These are phyloP conservation scores for Aureobasidium uvarum DNA, from an alignment of 2,329 filamentous ascomycete species.

Conservation along the genomic window DNA sequence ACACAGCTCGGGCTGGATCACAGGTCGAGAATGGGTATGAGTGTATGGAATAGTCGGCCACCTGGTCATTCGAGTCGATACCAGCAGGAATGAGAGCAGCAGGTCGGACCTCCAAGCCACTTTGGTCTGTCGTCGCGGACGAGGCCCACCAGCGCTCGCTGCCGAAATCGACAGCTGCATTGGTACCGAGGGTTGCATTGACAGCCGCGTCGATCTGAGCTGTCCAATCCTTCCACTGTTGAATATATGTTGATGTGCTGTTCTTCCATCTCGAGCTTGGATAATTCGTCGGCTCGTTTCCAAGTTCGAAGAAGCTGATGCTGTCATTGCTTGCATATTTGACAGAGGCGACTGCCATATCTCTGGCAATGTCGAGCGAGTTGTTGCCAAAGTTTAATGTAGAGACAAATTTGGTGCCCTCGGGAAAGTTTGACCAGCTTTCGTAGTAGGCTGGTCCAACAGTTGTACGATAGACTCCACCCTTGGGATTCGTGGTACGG, in stretches of 20 bases:
- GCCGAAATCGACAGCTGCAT: slow-evolving; percentile 19
- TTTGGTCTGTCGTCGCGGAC: slow-evolving; percentile 36
- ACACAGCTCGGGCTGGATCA: slow-evolving; percentile 32
- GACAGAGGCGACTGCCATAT: slow-evolving; percentile 35
- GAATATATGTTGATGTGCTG: slow-evolving; percentile 34
- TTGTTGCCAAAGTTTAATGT: slow-evolving; percentile 37
- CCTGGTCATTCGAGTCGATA: slow-evolving; percentile 32
- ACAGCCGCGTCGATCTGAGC: slow-evolving; percentile 34
- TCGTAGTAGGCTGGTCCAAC: slow-evolving; percentile 36
- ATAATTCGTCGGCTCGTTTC: slow-evolving; percentile 38
- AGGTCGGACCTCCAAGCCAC: slow-evolving; percentile 34
- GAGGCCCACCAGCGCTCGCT: slow-evolving; percentile 35
- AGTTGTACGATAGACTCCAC: slow-evolving; percentile 36
- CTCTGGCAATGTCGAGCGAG: slow-evolving; percentile 34
- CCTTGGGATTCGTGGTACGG: slow-evolving; percentile 32
- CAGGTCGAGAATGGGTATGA: slow-evolving; percentile 37
- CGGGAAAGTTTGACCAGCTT: slow-evolving; percentile 37
- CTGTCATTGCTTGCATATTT: slow-evolving; percentile 32
- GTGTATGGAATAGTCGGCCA: slow-evolving; percentile 36
- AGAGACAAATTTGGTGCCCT: slow-evolving; percentile 35
- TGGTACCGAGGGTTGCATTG: slow-evolving; percentile 21
- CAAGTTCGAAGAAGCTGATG: slow-evolving; percentile 35
- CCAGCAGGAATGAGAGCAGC: slow-evolving; percentile 36
- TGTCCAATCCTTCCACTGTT: slow-evolving; percentile 37
- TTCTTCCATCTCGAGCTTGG: slow-evolving; percentile 32